Percentiles rank a stretch among this genome's conserved stretches.
Conservation (phyloP, 2,329 filamentous ascomycete genomes). For the Massarina eburnea region DNA sequence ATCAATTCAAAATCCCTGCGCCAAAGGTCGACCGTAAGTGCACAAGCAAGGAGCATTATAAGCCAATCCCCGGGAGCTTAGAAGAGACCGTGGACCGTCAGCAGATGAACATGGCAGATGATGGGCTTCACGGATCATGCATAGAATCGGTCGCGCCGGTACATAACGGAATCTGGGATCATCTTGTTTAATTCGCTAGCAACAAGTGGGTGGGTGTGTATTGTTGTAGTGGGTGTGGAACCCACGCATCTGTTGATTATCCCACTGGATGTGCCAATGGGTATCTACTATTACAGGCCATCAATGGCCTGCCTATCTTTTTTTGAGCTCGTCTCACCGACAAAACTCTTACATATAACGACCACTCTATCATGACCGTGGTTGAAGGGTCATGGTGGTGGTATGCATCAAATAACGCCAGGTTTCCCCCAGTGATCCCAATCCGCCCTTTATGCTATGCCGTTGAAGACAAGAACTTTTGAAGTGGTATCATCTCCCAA, state of each 20-base stretch:
- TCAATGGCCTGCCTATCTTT: slow-evolving; percentile 2
- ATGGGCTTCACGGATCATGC: too few species aligned
- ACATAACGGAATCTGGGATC: too few species aligned
- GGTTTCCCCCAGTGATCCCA: slow-evolving; percentile 30
- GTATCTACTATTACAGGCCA: slow-evolving; percentile 22
- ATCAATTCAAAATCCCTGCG: too few species aligned
- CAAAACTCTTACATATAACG: slow-evolving; percentile 30
- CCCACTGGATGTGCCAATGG: slow-evolving; percentile 15
- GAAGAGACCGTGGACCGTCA: too few species aligned
- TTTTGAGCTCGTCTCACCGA: slow-evolving; percentile 13
- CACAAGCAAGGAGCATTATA: too few species aligned
- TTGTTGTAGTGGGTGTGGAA: slow-evolving; percentile 8
- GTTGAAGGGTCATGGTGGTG: slow-evolving; percentile 44
- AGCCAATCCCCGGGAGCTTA: too few species aligned
- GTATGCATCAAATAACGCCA: slow-evolving; percentile 40
- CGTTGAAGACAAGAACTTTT: slow-evolving; percentile 64
- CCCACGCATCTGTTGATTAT: slow-evolving; percentile 12
- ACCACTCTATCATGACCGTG: slow-evolving; percentile 37
- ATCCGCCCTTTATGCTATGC: slow-evolving; percentile 49
- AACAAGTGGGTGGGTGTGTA: too few species aligned
- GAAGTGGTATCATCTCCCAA: slow-evolving; percentile 55
- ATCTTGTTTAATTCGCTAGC: too few species aligned
- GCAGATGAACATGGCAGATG: too few species aligned
- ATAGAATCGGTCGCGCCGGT: too few species aligned
- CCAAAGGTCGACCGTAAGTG: too few species aligned